Base-by-base conservation (phyloP, 2,329 filamentous ascomycete genomes). In the Rugonectria rugulosa region DNA sequence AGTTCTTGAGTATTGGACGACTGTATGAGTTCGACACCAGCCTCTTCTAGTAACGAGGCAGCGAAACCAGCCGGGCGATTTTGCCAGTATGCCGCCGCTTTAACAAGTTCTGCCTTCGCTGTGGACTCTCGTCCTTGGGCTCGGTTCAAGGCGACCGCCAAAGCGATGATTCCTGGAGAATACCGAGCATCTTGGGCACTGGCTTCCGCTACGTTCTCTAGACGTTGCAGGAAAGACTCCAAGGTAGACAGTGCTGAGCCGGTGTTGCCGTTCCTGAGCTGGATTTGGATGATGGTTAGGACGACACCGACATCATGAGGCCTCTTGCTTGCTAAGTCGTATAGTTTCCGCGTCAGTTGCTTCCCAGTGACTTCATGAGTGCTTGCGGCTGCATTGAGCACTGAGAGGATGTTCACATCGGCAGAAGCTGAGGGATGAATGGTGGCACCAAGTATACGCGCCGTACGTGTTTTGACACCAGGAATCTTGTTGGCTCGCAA, bases 81-180 rank as follows among this genome's bases (percentile, higher is more conserved):
- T 48, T 86, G 84, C 93, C 95, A 98, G 75, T 96, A 88, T 12
- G 82, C 79, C 10, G 92, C 91, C 15, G 94, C 92, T 72, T 89
- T 90, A 56, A 87, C 85, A 15, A 98, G 80, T 68, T 95, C 90
- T 6, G 79, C 75, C 59, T 90, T 90, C 58, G 90, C 86, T 24
- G 90, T 87, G 20, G 81, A 77, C 62, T 88, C 88, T 29, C 92
- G 89, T 32, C 89, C 88, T 71, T 95, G 88, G 2, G 82, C 78
- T 64, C 86, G 85, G 74, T 97, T 95, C 0, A 99, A 80, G 2
- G 90, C 87, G 9, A 96, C 88, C 3, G 90, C 80, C 2, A 94
- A 80, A 1, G 91, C 92, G 23, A 98, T 83, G 2, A 99, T 79
- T 3, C 94, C 94, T 0, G 95, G 94, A 21, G 91, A 88, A 72